Evolutionary conservation across 75 land plant species (phyloP), one percentile per base, ranked within the genome.

Genomic region (Pinus albicaulis): DNA sequence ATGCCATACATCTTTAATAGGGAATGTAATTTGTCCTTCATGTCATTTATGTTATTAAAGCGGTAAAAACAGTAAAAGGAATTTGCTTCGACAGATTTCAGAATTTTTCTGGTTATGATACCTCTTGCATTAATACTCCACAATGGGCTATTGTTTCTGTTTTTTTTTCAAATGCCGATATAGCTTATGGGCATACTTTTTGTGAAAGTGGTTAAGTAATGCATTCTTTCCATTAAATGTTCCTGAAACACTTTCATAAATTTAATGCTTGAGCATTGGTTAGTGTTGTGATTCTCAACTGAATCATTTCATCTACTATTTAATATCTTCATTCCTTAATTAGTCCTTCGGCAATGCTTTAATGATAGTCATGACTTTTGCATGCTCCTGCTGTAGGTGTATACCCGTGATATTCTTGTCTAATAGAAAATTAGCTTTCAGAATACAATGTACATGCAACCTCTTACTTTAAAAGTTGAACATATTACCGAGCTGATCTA

Each of bases 361-460:
- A 68, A 20, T n/a, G 71, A 52, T 68, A 38, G 20, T n/a, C n/a
- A 68, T n/a, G 71, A 68, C 48, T 68, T 68, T 19, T 41, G n/a
- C 20, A 38, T n/a, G 71, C 36, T 34, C 41, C 41, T 41, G 23
- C 22, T 66, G 7, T 28, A 34, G 20, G 44, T 38, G 36, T 65
- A 19, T 36, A 16, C 34, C 16, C n/a, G 28, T 65, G 69, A 36
- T 66, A 66, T 66, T 19, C 5, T 36, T 36, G 70, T 66, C 71
- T n/a, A 66, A 23, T 66, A 44, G 71, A 38, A 38, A 26, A 36
- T 17, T 38, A 66, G 36, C 31, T 38, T 44, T 66, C 71, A 19
- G 22, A 66, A 66, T 15, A 22, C 24, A 25, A 28, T 31, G 66
- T 15, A 22, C 10, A 13, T 31, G 66, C 4, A 66, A 6, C 31